Evolutionary conservation across 1,284 basidiomycete species (phyloP).

Genomic region (Microbotryomycetes sp.): DNA sequence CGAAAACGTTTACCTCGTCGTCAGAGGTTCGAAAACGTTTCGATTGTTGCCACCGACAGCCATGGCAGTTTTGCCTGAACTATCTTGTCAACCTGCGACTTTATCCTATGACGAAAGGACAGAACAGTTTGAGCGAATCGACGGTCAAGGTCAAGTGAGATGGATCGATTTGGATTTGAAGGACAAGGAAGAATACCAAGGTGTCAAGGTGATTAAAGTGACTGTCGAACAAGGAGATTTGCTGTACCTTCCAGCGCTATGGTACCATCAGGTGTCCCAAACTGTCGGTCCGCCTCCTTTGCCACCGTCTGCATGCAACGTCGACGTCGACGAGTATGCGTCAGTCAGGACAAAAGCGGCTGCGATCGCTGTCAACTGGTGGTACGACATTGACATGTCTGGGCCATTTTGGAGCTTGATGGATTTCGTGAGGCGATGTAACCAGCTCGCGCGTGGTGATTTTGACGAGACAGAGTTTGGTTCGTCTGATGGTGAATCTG

Average conservation of each 20-base stretch:
- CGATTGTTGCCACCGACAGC: slow-evolving; percentile 72
- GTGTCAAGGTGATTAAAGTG: slow-evolving; percentile 51
- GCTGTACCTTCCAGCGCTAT: slow-evolving; percentile 78
- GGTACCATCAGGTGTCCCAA: slow-evolving; percentile 84
- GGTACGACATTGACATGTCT: slow-evolving; percentile 68
- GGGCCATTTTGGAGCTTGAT: slow-evolving; percentile 62
- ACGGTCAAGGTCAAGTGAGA: slow-evolving; percentile 4
- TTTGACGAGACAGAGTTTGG: not conserved
- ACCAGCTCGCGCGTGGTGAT: not conserved
- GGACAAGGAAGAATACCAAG: slow-evolving; percentile 46
- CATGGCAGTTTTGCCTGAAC: slow-evolving; percentile 54
- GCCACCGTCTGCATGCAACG: slow-evolving; percentile 27
- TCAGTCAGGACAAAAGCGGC: slow-evolving; percentile 39
- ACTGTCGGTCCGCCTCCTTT: slow-evolving; percentile 41
- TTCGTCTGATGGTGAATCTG: too few species aligned
- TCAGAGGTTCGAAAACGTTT: slow-evolving; percentile 75
- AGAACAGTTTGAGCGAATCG: slow-evolving; percentile 1
- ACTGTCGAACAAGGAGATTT: slow-evolving; percentile 64
- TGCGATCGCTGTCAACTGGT: slow-evolving; percentile 76
- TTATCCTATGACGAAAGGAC: slow-evolving; percentile 38
- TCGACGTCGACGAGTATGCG: not conserved
- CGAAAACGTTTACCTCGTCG: slow-evolving; percentile 82
- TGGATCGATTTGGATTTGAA: slow-evolving; percentile 69
- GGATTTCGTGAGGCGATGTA: slow-evolving; percentile 50
- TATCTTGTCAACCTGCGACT: slow-evolving; percentile 59